Base-by-base conservation (phyloP, 2,329 filamentous ascomycete species). In the Akanthomyces lecanii region DNA sequence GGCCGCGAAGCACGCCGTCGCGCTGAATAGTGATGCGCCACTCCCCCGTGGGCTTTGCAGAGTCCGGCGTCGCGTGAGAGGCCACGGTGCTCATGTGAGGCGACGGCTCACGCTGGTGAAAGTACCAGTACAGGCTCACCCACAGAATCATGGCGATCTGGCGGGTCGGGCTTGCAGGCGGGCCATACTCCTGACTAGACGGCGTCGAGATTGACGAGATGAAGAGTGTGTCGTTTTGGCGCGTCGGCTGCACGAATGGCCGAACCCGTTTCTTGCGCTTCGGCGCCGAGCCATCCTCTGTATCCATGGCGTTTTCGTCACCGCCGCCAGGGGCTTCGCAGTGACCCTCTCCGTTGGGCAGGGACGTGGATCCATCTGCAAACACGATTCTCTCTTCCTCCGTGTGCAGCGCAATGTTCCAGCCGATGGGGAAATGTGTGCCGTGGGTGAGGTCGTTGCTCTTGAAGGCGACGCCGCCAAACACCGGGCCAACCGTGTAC, bases 131-230 rank as follows among this genome's bases (percentile, higher is more conserved):
- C 48, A 98, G 80, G 1, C 92, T 93, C 40, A 92, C 87, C 91
- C 92, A 98, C 7, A 98, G 82, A 89, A 97, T 96, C 91, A 97
- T 92, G 67, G 94, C 94, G 65, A 97, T 91, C 77, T 96, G 91
- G 51, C 93, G 83, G 0, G 92, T 95, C 0, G 91, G 91, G 65
- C 92, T 96, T 16, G 82, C 86, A 1, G 89, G 85, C 1, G 91
- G 86, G 72, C 90, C 91, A 78, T 89, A 96, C 55, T 97, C 92
- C 72, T 78, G 85, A 73, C 82, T 90, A 56, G 89, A 89, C 0
- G 94, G 92, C 67, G 90, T 91, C 56, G 91, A 94, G 66, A 97
- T 92, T 65, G 91, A 94, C 4, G 92, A 97, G 69, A 98, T 94
- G 78, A 93, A 97, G 63, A 97, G 81, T 69, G 86, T 88, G 75